Base-by-base conservation (phyloP, 441 rosid genomes). In the Croton setiger region DNA sequence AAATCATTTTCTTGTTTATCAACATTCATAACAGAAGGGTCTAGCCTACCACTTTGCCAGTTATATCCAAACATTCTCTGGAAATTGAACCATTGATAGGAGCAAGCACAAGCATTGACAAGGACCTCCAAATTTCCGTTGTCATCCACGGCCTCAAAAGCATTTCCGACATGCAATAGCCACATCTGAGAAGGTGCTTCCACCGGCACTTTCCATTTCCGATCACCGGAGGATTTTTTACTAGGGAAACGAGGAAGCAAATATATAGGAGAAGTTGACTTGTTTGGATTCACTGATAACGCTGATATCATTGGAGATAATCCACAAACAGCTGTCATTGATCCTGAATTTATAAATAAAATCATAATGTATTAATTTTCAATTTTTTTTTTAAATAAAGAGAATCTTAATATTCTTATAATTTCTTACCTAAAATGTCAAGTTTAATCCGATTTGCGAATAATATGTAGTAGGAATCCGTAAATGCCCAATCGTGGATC, bases 401-500 rank as follows among this genome's bases (percentile, higher is more conserved):
- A n/a, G n/a, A n/a, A n/a, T n/a, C n/a, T n/a, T n/a, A n/a, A n/a
- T n/a, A n/a, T n/a, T n/a, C n/a, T n/a, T n/a, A n/a, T n/a, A 33
- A n/a, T 15, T 63, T 4, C 23, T 78, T 83, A 88, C 98, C 97
- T 7, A 80, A 48, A 54, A 85, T 65, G 65, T 93, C 85, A 36
- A 91, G 87, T 80, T 86, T 91, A 70, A 91, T 84, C 33, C 96
- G 84, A 49, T 93, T 93, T 49, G 86, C 95, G 44, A 88, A 93
- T 17, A 91, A 55, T 68, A 93, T 78, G 70, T 93, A 93, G 57
- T 89, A 85, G 51, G 86, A 78, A 41, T 89, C 95, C 0, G 95
- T 93, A 70, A 91, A 86, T 9, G 97, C 98, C 98, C 97, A 93
- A 20, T 93, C 98, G 55, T 93, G 98, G 65, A 91, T 87, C 97